Evolutionary conservation across 805 yeast species (phyloP), one percentile per base, ranked within the genome.

Genomic region (Pachysolen tannophilus): DNA sequence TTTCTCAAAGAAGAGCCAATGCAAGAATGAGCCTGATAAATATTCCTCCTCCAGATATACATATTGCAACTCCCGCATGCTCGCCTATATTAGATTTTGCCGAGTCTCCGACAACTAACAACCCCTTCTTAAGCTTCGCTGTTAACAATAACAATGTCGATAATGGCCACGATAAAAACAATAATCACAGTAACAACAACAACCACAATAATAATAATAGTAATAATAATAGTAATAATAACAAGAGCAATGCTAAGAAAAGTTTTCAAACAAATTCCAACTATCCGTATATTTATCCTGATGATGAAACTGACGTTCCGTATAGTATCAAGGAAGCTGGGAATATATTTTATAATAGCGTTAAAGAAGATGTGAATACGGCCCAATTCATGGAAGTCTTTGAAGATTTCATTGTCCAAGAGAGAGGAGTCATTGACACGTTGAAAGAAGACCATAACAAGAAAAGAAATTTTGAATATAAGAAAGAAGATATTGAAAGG

Each of bases 21-120:
- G 33, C 53, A 43, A 36, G 65, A 48, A 46, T 61, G 52, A 64
- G 63, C 60, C 42, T 34, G n/a, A 35, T 21, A 16, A 21, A 26
- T 15, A 33, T 35, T 16, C 28, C 33, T 13, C 60, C 44, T 30
- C 73, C 52, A 42, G 58, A 60, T 5, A 60, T 79, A 5, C 88
- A 82, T 52, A 69, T 86, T 8, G 88, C 95, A 0, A 85, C 95
- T 0, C 95, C 95, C 0, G 82, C 82, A 1, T 92, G 95, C 3
- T 83, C 94, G 0, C 95, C 95, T 1, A 78, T 82, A 0, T 50
- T 67, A 13, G 65, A 75, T 2, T 82, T 83, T 2, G 60, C 13
- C 13, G 26, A 14, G 13, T 11, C 13, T 23, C n/a, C n/a, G n/a
- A n/a, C n/a, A n/a, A n/a, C n/a, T n/a, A n/a, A n/a, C n/a, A n/a